These are phyloP conservation scores for Obba rivulosa DNA, from an alignment of 768 basidiomycete species.

Conservation along the genomic window DNA sequence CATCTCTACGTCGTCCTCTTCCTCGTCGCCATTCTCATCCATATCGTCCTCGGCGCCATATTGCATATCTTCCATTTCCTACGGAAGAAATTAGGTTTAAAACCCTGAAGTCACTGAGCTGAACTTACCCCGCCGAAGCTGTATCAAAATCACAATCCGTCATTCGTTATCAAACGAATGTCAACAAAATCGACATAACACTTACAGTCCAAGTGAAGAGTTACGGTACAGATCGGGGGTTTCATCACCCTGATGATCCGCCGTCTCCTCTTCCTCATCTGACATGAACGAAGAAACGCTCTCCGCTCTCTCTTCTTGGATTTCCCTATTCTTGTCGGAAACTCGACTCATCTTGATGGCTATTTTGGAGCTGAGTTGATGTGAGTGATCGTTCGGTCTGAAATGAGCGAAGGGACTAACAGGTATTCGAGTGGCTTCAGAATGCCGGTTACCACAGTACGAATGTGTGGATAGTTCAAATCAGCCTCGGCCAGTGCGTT, in stretches of 20 bases:
- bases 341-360: constrained; percentile 97
- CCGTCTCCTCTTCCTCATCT: constrained; percentile 53
- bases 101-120: constrained; percentile 1
- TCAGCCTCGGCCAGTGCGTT: constrained; percentile 88
- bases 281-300: constrained; percentile 42
- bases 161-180: background rate
- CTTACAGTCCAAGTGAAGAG: constrained; percentile 91
- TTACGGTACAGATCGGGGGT: constrained; percentile 94
- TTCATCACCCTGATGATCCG: constrained; percentile 59
- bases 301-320: constrained; percentile 38
- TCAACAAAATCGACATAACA: constrained; percentile 14
- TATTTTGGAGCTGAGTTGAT: constrained; percentile 53
- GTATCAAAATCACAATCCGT: constrained; percentile 1
- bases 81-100: constrained; percentile 11
- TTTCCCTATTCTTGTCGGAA: constrained; percentile 59
- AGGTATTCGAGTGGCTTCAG: constrained; percentile 85
- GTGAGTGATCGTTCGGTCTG: constrained; percentile 2
- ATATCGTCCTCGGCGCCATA: constrained; percentile 69
- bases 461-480: constrained; percentile 90
- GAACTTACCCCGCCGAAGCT: constrained; percentile 76
- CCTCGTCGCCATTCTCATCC: constrained; percentile 77
- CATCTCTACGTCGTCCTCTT: constrained; percentile 82
- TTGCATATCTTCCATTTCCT: constrained; percentile 86
- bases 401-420: constrained; percentile 41
- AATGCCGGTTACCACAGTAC: constrained; percentile 79